Conservation (phyloP, 495 filamentous ascomycete genomes). For the Emericellopsis terricola region DNA sequence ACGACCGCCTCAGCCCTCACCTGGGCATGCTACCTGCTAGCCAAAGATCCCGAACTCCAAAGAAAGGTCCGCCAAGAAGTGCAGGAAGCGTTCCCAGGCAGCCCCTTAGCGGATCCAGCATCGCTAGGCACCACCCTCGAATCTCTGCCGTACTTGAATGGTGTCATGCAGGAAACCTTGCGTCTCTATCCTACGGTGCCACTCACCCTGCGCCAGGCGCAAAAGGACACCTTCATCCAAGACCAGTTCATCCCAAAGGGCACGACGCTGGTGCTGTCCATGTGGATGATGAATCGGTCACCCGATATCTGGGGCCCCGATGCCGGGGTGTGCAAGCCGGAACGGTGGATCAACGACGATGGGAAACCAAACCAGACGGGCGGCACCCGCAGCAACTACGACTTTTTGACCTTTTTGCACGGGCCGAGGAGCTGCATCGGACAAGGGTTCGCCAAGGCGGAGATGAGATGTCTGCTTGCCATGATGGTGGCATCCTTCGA, state of each 20-base stretch:
- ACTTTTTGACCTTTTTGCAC: constrained; percentile 42
- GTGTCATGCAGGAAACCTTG: constrained; percentile 27
- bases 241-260: constrained; percentile 35
- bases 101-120: constrained; percentile 15
- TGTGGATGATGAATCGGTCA: constrained; percentile 43
- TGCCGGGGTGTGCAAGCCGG: constrained; percentile 38
- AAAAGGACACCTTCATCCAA: constrained; percentile 44
- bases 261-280: constrained; percentile 32
- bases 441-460: constrained; percentile 57
- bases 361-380: constrained; percentile 20
- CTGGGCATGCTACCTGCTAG: constrained; percentile 35
- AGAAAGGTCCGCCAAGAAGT: constrained; percentile 31
- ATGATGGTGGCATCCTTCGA: constrained; percentile 54
- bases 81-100: constrained; percentile 41
- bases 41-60: constrained; percentile 28
- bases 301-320: constrained; percentile 38
- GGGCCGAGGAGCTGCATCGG: constrained; percentile 46
- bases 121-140: constrained; percentile 31
- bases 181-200: constrained; percentile 29
- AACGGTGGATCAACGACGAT: constrained; percentile 36
- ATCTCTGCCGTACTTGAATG: constrained; percentile 35
- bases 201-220: constrained; percentile 44
- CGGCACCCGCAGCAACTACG: constrained; percentile 36
- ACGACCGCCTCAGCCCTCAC: constrained; percentile 38
- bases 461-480: constrained; percentile 71